Percentiles rank a stretch among this genome's conserved stretches.
phyloP scores from a whole-genome alignment of 2,329 filamentous ascomycete genomes.

The Macroventuria anomochaeta region DNA sequence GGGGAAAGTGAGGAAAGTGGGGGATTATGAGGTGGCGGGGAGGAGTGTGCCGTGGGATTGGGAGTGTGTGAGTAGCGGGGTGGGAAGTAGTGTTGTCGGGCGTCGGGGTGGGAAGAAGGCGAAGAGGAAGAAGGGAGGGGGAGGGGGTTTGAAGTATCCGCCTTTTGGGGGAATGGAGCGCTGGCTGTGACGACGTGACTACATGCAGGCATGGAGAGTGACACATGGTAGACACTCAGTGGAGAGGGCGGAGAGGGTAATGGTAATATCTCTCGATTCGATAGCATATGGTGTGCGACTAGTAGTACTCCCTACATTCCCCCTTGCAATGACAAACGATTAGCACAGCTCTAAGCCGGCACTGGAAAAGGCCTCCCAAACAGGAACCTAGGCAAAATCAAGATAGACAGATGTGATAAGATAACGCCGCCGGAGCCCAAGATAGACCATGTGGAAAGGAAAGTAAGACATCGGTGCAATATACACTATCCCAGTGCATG shows the following conservation, averaged over 20 bases:
- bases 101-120: background rate
- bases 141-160: slow-evolving; percentile 32
- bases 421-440: slow-evolving; percentile 1
- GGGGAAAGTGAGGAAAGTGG: slow-evolving; percentile 30
- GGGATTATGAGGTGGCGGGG: slow-evolving; percentile 42
- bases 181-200: slow-evolving; percentile 34
- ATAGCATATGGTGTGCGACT: background rate
- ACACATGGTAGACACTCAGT: too few relatives aligned
- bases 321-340: background rate
- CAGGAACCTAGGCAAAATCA: too few relatives aligned
- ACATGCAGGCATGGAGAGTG: too few relatives aligned
- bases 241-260: background rate
- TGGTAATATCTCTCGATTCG: background rate
- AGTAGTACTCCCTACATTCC: background rate
- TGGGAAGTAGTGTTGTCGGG: slow-evolving; percentile 20
- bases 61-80: slow-evolving; percentile 43
- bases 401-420: background rate
- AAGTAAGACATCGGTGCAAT: slow-evolving; percentile 20
- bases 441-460: slow-evolving; percentile 1
- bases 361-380: background rate
- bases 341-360: slow-evolving; percentile 1
- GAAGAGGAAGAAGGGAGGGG: slow-evolving; percentile 11
- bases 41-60: slow-evolving; percentile 42
- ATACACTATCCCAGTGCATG: slow-evolving; percentile 35
- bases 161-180: slow-evolving; percentile 36